phyloP scores from a whole-genome alignment of 768 basidiomycete species.

The Ramaria sp. region DNA sequence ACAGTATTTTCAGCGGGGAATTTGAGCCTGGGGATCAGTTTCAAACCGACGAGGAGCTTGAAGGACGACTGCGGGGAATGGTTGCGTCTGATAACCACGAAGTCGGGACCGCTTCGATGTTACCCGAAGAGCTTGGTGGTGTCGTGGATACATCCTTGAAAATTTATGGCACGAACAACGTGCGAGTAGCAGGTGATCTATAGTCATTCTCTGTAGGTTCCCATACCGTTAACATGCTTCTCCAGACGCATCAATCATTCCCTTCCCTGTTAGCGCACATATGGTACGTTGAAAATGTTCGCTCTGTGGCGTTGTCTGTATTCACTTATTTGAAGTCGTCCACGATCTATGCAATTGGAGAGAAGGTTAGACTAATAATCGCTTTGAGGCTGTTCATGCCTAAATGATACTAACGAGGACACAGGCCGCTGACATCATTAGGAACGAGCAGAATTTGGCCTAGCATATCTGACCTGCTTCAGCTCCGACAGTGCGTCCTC shows the following conservation, averaged over 20 bases:
- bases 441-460: no score
- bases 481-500: no score
- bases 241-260: background rate
- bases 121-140: conserved; percentile 13
- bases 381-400: background rate
- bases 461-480: no score
- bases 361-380: conserved; percentile 2
- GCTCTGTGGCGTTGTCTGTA: background rate
- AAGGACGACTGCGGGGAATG: conserved; percentile 1
- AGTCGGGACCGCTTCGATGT: no score
- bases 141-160: conserved; percentile 16
- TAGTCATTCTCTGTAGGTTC: no score
- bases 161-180: conserved; percentile 20
- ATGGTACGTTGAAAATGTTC: background rate
- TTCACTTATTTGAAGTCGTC: background rate
- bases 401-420: background rate
- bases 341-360: conserved; percentile 10
- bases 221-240: no score
- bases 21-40: no score
- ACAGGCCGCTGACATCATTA: conserved; percentile 6
- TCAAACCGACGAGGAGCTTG: no score
- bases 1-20: conserved; percentile 5
- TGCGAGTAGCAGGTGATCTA: conserved; percentile 15
- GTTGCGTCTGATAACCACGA: conserved; percentile 18
- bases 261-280: background rate